These are phyloP conservation scores for Calocybe gambosa DNA, from an alignment of 1,284 basidiomycete species.

Conservation along the genomic window DNA sequence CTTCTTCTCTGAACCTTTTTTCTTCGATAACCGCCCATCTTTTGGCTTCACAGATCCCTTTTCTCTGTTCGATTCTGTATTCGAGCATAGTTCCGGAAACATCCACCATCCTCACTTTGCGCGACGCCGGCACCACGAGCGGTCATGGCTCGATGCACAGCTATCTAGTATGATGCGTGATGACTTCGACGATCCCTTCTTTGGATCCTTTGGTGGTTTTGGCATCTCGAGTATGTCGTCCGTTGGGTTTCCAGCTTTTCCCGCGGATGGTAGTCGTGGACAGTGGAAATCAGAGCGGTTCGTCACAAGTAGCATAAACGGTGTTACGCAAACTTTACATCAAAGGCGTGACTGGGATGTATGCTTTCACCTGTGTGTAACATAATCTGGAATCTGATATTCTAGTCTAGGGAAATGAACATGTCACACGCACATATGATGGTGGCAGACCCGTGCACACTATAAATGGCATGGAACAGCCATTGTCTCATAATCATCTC, in stretches of 20 bases:
- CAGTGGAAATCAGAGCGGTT: constrained; percentile 50
- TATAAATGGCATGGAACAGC: constrained; percentile 67
- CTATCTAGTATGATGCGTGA: constrained; percentile 18
- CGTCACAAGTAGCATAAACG: constrained; percentile 52
- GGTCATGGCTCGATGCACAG: constrained; percentile 14
- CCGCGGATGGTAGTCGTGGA: constrained; percentile 19
- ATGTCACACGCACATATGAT: constrained; percentile 54
- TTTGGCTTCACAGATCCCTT: constrained; percentile 67
- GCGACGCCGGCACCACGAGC: constrained; percentile 17
- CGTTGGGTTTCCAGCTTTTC: constrained; percentile 16
- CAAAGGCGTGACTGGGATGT: constrained; percentile 55
- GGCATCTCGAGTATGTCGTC: constrained; percentile 9
- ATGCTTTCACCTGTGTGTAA: constrained; percentile 17
- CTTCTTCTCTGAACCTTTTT: too few species aligned
- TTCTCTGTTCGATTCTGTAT: constrained; percentile 61
- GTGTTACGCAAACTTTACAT: constrained; percentile 54
- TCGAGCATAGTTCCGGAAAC: constrained; percentile 35
- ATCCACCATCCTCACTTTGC: constrained; percentile 11
- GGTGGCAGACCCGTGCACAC: constrained; percentile 60
- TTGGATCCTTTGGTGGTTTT: constrained; percentile 24
- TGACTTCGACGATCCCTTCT: constrained; percentile 22
- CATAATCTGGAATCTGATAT: too few species aligned
- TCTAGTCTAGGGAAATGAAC: constrained; percentile 70
- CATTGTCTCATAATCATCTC: constrained; percentile 23
- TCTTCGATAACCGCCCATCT: constrained; percentile 20